These are phyloP conservation scores for Paramecium primaurelia DNA, from an alignment of 73 alveolate genomes.

Conservation along the genomic window DNA sequence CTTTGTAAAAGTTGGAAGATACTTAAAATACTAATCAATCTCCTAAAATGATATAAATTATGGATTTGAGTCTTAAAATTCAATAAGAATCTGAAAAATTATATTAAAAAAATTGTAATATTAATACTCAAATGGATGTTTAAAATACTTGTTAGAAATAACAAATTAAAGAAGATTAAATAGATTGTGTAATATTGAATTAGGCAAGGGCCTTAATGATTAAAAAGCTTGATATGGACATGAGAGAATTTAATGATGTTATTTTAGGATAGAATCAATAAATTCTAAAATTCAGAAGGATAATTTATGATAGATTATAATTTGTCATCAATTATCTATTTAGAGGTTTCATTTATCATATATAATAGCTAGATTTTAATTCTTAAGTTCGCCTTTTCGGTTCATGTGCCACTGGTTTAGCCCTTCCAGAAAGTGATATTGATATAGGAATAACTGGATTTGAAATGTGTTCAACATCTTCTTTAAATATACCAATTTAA, in stretches of 20 bases:
- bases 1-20: neutral
- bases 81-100: neutral
- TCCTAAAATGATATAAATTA: neutral
- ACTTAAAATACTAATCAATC: neutral
- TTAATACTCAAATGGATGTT: neutral
- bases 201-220: neutral
- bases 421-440: constrained; percentile 56
- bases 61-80: neutral
- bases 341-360: neutral
- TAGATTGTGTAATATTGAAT: neutral
- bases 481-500: neutral
- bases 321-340: neutral
- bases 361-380: neutral
- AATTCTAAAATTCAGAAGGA: neutral
- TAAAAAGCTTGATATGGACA: constrained; percentile 26
- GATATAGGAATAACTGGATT: constrained; percentile 63
- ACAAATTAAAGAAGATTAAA: neutral
- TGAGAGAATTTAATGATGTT: constrained; percentile 35
- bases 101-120: neutral
- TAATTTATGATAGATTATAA: constrained; percentile 23
- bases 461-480: constrained; percentile 36
- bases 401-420: constrained; percentile 63
- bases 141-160: neutral
- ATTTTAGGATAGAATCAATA: neutral
- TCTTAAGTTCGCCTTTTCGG: constrained; percentile 49